Evolutionary conservation across 2,329 filamentous ascomycete species (phyloP).

Genomic region (Colletotrichum noveboracense): DNA sequence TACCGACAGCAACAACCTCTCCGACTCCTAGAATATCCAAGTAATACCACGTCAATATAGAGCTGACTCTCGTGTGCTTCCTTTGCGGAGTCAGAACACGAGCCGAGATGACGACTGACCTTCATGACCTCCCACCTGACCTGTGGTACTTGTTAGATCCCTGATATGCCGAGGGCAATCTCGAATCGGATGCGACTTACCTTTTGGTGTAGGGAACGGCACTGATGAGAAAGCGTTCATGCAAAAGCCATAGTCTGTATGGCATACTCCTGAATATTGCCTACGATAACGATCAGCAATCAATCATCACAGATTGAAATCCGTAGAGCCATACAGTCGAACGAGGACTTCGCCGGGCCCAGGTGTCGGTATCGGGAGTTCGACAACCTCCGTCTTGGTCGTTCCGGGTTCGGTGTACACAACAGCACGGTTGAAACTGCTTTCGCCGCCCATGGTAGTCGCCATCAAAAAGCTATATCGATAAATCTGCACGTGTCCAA

Average conservation of each 20-base stretch:
- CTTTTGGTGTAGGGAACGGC: constrained; percentile 18
- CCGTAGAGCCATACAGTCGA: constrained; percentile 21
- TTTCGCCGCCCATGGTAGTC: constrained; percentile 12
- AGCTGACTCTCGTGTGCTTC: neutral
- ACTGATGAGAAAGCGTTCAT: constrained; percentile 23
- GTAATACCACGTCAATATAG: neutral
- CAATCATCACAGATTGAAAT: neutral
- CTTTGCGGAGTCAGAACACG: neutral
- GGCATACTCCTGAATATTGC: constrained; percentile 30
- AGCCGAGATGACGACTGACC: neutral
- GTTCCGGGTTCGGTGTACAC: constrained; percentile 30
- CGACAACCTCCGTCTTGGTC: constrained; percentile 29
- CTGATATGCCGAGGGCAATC: neutral
- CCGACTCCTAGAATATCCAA: constrained; percentile 1
- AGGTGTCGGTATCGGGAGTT: constrained; percentile 27
- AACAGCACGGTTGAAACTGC: constrained; percentile 25
- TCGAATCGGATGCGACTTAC: neutral
- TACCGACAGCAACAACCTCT: constrained; percentile 21
- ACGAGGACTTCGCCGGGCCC: constrained; percentile 28
- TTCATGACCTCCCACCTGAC: constrained; percentile 26
- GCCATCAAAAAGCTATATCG: constrained; percentile 1
- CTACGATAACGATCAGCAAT: neutral
- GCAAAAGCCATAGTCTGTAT: constrained; percentile 31
- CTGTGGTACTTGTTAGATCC: constrained; percentile 7
- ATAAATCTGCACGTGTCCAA: neutral